Percentiles rank a stretch among this genome's conserved stretches.
Conservation (phyloP, 352 stramenopile species). For the Pythium biforme region DNA sequence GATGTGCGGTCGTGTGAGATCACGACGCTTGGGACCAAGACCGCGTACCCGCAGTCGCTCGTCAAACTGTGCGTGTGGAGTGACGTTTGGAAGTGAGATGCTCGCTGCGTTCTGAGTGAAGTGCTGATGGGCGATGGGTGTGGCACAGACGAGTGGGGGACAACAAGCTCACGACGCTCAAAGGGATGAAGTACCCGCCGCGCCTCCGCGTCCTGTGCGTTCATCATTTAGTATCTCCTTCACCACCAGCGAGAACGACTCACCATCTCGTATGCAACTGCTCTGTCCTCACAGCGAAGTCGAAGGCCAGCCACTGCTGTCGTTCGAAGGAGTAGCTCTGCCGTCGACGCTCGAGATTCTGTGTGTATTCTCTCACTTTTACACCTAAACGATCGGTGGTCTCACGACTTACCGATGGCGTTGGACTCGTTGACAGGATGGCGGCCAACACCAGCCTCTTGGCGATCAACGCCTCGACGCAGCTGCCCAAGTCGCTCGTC, state of each 20-base stretch:
- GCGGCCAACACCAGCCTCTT: slow-evolving; percentile 12
- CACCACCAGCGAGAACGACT: not conserved
- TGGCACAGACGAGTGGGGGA: slow-evolving; percentile 6
- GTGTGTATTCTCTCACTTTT: not conserved
- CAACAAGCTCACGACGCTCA: slow-evolving; percentile 13
- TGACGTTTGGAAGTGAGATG: no score
- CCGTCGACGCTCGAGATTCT: slow-evolving; percentile 16
- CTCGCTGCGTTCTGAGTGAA: no score
- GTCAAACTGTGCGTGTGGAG: slow-evolving; percentile 18
- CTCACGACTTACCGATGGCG: not conserved
- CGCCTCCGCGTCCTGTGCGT: slow-evolving; percentile 13
- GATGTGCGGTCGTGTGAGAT: slow-evolving; percentile 14
- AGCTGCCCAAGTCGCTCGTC: slow-evolving; percentile 6
- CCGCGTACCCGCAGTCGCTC: slow-evolving; percentile 13
- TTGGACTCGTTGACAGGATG: not conserved
- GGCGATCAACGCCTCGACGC: slow-evolving; percentile 8
- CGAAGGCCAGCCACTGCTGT: slow-evolving; percentile 9
- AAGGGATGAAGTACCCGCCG: not conserved
- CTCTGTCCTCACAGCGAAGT: slow-evolving; percentile 8
- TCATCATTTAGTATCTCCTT: not conserved
- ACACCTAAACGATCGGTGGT: not conserved
- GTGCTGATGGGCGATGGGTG: not conserved
- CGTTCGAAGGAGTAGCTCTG: slow-evolving; percentile 9
- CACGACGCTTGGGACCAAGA: slow-evolving; percentile 4
- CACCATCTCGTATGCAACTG: not conserved